Evolutionary conservation across 768 basidiomycete species (phyloP), one percentile per base, ranked within the genome.

Genomic region (Lactarius trivialis): DNA sequence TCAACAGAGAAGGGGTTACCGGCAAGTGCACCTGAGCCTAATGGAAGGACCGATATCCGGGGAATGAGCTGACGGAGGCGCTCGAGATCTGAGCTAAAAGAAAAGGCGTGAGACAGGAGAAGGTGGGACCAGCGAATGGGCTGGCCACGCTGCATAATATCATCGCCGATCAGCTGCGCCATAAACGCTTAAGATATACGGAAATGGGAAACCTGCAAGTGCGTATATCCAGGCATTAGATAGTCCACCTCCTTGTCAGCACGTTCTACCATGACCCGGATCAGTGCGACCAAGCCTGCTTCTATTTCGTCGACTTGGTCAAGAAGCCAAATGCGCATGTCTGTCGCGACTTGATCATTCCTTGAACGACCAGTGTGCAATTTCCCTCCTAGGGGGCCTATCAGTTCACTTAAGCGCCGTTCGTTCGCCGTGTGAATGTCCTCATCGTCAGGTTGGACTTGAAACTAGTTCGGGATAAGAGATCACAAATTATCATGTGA

Each of bases 351-450:
- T 73, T 99, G 97, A 72, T 99, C 97, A 73, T 99, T 99, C 58
- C 97, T 83, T 55, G 93, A 96, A 63, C 97, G 85, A 32, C 97
- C 97, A 0, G 97, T 99, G 72, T 99, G 97, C 48, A 99, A 79
- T 74, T 98, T 99, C 3, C 97, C 97, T 6, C 92, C 94, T 17
- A 93, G 82, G 15, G 90, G 79, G 0, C 97, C 97, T 58, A 98
- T 92, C 57, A 99, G 76, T 76, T 99, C 96, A 65, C 86, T 91
- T 67, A 99, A 75, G 45, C 97, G 84, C 52, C 97, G 85, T 73
- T 99, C 97, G 70, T 98, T 99, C 58, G 97, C 97, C 14, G 97
- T 99, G 73, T 98, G 96, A 63, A 99, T 98, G 71, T 99, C 97
- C 70, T 99, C 97, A 69, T 99, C 97, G 68, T 96, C 93, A n/a